Base-by-base conservation (phyloP, 164 flowering plant genomes). In the Taxillus chinensis region DNA sequence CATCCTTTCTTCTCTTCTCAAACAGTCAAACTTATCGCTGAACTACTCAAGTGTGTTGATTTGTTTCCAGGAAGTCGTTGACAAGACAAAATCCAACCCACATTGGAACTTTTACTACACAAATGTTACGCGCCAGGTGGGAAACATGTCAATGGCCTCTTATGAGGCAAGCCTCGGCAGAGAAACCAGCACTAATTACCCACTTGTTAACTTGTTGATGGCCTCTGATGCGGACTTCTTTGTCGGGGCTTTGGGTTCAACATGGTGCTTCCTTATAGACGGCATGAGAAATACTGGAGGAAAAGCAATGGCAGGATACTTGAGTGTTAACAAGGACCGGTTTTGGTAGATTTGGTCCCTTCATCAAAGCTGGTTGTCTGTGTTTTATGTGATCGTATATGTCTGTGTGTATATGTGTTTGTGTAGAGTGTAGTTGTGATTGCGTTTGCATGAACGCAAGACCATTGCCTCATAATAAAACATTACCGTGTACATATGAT, bases 201-300 rank as follows among this genome's bases (percentile, higher is more conserved):
- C 95, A 0, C 73, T 87, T 7, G 80, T 79, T 0, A 87, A 87
- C 69, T 87, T 87, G 78, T 73, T 85, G 73, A 85, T 87, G 95
- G 95, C 95, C 3, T 17, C 78, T 0, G 87, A 87, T 27, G 80
- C 90, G 5, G 87, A 87, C 65, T 87, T 83, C 73, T 87, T 93
- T 65, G 65, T 90, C 9, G 99, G 99, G 15, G 99, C 97, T 41
- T 77, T 93, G 74, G 99, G 99, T 59, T 93, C 99, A 3, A 89
- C 99, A 6, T 93, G 99, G 99, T 87, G 95, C 70, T 89, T 72
- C 70, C 90, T 90, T 54, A 90, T 93, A 17, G 99, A 93, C 62
- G 91, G 99, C 27, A 93, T 93, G 99, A 83, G 97, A 65, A 93
- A 87, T 61, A 87, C 90, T 2, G 93, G 90, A 12, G 90, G 90